Base-by-base conservation (phyloP, 1,284 basidiomycete species). In the Trichosporon faecale region DNA sequence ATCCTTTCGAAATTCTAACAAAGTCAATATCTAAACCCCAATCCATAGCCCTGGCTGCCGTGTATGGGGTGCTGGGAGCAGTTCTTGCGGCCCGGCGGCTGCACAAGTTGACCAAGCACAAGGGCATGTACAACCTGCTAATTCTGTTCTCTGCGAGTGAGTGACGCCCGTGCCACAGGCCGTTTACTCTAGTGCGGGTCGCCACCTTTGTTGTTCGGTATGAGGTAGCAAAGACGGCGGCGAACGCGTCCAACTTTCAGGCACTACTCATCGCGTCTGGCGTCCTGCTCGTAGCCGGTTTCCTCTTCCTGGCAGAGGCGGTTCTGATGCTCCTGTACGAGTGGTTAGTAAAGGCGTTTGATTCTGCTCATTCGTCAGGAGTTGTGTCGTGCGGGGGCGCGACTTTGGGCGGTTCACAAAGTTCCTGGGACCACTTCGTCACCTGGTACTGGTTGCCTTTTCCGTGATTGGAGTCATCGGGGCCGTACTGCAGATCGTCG, bases 241-340 rank as follows among this genome's bases (percentile, higher is more conserved):
- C 69, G 4, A 25, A 2, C 31, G 66, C 23, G 3, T 8, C 4
- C 14, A 65, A 37, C 55, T 70, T 61, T 25, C 57, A 49, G 52
- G 44, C 31, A 6, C 64, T 67, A 23, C 66, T 70, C 7, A 70
- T 70, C 66, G 55, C 40, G 23, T 65, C 64, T 0, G 69, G 69
- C 44, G 66, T 70, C 1, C 29, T 70, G 16, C 27, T 63, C n/a
- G 64, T 70, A 12, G 69, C 66, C 0, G 69, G 64, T 16, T 70
- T 70, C 44, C 66, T 70, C 21, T 70, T 70, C 44, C 37, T 70
- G 11, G 66, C 55, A 25, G 69, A 70, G 55, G 66, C 66, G 0
- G 40, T 68, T 5, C 64, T 70, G 27, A 21, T 40, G 29, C 63
- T 70, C 21, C 40, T 70, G 9, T 70, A 64, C 33, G 66, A 70